phyloP scores from a whole-genome alignment of 495 filamentous ascomycete species.

The Penicillium paxilli region DNA sequence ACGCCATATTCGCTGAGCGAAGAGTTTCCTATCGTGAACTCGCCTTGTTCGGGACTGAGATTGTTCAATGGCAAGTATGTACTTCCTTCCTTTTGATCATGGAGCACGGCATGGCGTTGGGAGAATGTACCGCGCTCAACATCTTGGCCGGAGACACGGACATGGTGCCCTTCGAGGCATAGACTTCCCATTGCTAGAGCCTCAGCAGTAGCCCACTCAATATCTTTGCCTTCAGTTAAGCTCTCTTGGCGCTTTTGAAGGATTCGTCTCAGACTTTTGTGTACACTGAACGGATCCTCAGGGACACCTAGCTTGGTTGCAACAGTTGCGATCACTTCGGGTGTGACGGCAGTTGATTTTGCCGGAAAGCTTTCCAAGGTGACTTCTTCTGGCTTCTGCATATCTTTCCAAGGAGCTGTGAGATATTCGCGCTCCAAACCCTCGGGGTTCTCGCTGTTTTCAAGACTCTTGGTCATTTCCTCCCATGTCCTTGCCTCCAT shows the following conservation, averaged over 20 bases:
- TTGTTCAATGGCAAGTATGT: conserved; percentile 92
- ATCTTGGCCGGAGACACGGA: conserved; percentile 96
- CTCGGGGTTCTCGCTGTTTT: conserved; percentile 94
- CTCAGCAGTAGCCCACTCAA: conserved; percentile 97
- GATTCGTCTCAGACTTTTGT: conserved; percentile 97
- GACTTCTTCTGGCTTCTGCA: conserved; percentile 97
- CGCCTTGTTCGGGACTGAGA: conserved; percentile 83
- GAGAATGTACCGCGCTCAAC: conserved; percentile 99
- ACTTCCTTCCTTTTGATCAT: conserved; percentile 90
- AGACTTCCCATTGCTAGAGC: conserved; percentile 92
- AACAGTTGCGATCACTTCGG: conserved; percentile 71
- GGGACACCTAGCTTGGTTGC: conserved; percentile 68
- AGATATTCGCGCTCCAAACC: conserved; percentile 96
- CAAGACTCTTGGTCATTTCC: conserved; percentile 95
- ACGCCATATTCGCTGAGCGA: conserved; percentile 90
- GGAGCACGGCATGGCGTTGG: conserved; percentile 93
- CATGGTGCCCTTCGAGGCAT: conserved; percentile 89
- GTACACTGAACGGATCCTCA: conserved; percentile 82
- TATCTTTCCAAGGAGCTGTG: conserved; percentile 96
- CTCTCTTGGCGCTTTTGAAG: conserved; percentile 85
- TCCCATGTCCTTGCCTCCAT: conserved; percentile 99
- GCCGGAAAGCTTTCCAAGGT: conserved; percentile 93
- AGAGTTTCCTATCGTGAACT: conserved; percentile 95
- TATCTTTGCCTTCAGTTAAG: conserved; percentile 86
- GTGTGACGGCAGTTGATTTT: conserved; percentile 76